Evolutionary conservation across 2,329 filamentous ascomycete species (phyloP), one percentile per base, ranked within the genome.

Genomic region (Botrytis paeoniae): DNA sequence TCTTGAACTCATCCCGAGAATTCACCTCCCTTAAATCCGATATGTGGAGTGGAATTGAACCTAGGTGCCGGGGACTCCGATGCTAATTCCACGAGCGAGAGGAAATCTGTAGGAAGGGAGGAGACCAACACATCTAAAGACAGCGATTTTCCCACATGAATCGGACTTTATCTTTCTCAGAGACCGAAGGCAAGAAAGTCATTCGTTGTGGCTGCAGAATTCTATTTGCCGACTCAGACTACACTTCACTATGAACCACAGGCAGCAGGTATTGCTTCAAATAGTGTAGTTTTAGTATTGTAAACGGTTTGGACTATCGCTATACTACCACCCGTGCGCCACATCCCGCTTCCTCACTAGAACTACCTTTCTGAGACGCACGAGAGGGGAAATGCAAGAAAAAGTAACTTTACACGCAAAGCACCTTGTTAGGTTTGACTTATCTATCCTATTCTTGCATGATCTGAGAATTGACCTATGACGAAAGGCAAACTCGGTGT

Each of bases 401-500:
- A 48, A 65, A 29, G 29, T 18, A 48, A 25, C 29, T 48, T 18
- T 4, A 51, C 63, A 37, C 45, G 63, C 63, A 51, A 35, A 51
- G 22, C 43, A 39, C 45, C 64, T 39, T n/a, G 32, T 8, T 37
- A 39, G 37, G 35, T 39, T 51, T 10, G 16, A 66, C 20, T 20
- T 54, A 4, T 39, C 45, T 66, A 66, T 66, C 64, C 32, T 54
- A 41, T 68, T 37, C 64, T 41, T 68, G 35, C 64, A 68, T 54
- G 25, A 29, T 68, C 48, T 68, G 51, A 10, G 16, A 39, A 39
- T 39, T 54, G 25, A 14, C 25, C 35, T 39, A 68, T 68, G 64
- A 57, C 35, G 48, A 68, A 20, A 57, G 45, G 25, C 16, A n/a
- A 66, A 39, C 48, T 25, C 43, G 22, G 18, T 57, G 16, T 66